Evolutionary conservation across 2,329 filamentous ascomycete species (phyloP), one percentile per base, ranked within the genome.

Genomic region (Cyclaneusma minus): DNA sequence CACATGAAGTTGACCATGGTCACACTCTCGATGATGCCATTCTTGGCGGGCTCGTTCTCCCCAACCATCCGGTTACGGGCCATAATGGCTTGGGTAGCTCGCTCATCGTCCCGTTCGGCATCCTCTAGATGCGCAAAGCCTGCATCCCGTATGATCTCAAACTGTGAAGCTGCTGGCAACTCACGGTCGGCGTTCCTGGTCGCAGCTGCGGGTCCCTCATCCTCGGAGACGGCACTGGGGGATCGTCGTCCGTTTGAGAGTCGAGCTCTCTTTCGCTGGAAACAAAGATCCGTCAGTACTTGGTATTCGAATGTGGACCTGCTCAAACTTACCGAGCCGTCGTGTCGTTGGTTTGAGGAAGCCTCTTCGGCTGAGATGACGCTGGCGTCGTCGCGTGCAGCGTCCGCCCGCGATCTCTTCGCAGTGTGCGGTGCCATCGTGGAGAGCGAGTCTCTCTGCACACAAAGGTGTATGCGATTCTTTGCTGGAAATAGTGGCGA

Each of bases 1-100:
- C 87, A 95, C 89, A 95, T 95, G 52, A 95, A 95, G 49, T 94
- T 94, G 40, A 72, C 68, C 48, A 84, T 91, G 19, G 73, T 78
- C 29, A 95, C 78, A 35, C 75, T 75, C 49, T 93, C 78, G 24
- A 95, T 77, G 29, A 95, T 87, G 2, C 83, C 85, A 39, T 80
- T 76, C 20, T 91, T 78, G 1, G 82, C 76, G 2, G 78, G 68
- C 20, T 70, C 62, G 40, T 93, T 94, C 13, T 79, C 64, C 8
- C 68, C 66, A 28, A 66, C 51, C 19, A 50, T 53, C 50, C 42
- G 22, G 57, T 50, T 28, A 48, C 49, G 41, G 58, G 60, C 44
- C 28, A 48, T 26, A 13, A 81, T 56, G 15, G 65, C 63, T 43
- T 80, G 72, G 7, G 72, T 79, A 15, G 74, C 73, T 25, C 62